These are phyloP conservation scores for Xerocomus nothofagi DNA, from an alignment of 1,284 basidiomycete genomes.

Conservation along the genomic window DNA sequence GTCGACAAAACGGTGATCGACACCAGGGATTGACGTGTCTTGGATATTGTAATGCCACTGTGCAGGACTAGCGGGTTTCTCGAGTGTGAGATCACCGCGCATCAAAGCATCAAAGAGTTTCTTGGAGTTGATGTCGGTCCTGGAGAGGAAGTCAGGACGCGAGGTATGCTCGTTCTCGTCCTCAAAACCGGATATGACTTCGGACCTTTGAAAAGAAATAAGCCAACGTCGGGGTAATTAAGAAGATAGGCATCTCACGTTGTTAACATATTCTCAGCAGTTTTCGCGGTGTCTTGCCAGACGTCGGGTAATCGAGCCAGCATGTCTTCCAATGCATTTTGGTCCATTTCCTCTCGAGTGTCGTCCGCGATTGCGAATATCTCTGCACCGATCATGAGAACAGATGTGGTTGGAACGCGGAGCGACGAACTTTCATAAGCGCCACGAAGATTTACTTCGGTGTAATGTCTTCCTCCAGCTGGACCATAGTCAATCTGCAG, in stretches of 20 bases:
- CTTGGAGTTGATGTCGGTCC: slow-evolving; percentile 47
- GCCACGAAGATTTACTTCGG: slow-evolving; percentile 47
- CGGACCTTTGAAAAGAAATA: slow-evolving; percentile 46
- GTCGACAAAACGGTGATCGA: slow-evolving; percentile 39
- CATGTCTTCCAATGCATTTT: slow-evolving; percentile 45
- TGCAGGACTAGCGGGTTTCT: slow-evolving; percentile 42
- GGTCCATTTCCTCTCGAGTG: slow-evolving; percentile 34
- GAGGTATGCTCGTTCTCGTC: slow-evolving; percentile 44
- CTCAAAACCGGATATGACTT: slow-evolving; percentile 55
- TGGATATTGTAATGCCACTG: slow-evolving; percentile 55
- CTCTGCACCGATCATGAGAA: slow-evolving; percentile 33
- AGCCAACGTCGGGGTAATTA: not conserved
- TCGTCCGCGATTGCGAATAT: slow-evolving; percentile 38
- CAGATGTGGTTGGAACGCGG: not conserved
- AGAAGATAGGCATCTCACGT: slow-evolving; percentile 38
- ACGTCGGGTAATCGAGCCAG: slow-evolving; percentile 54
- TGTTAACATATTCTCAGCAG: slow-evolving; percentile 55
- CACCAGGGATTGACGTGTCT: slow-evolving; percentile 44
- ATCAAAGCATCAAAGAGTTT: slow-evolving; percentile 53
- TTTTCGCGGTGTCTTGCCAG: slow-evolving; percentile 51
- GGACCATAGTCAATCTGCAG: slow-evolving; percentile 43
- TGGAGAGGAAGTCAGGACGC: slow-evolving; percentile 57
- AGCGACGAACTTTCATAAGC: slow-evolving; percentile 49
- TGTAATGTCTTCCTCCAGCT: slow-evolving; percentile 45
- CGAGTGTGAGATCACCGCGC: slow-evolving; percentile 45